These are phyloP conservation scores for Wickerhamomyces ciferrii DNA, from an alignment of 805 yeast species.

Conservation along the genomic window DNA sequence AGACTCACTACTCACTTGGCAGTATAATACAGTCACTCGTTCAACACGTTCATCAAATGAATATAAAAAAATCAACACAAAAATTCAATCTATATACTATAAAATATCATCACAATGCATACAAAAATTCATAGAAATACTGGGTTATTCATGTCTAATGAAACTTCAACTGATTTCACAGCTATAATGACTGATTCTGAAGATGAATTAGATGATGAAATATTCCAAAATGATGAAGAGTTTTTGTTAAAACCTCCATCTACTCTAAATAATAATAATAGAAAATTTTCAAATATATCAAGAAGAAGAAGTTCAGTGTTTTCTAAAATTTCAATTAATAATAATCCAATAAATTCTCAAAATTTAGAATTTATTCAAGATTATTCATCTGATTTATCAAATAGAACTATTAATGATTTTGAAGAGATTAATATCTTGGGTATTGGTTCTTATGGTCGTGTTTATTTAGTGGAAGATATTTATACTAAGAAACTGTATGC, in stretches of 20 bases:
- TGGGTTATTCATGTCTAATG: background rate
- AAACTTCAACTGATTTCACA: background rate
- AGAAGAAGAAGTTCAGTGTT: conserved; percentile 10
- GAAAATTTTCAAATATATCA: background rate
- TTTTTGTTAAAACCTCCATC: conserved; percentile 1
- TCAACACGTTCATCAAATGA: too few relatives aligned
- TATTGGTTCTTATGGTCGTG: conserved; percentile 85
- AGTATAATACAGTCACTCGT: too few relatives aligned
- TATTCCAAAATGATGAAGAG: background rate
- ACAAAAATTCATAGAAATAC: background rate
- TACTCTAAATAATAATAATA: background rate
- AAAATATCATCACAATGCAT: too few relatives aligned
- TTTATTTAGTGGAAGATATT: conserved; percentile 66
- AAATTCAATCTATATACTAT: too few relatives aligned
- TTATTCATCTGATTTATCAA: conserved; percentile 8
- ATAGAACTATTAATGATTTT: conserved; percentile 44
- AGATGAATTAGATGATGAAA: background rate
- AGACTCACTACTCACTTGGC: too few relatives aligned
- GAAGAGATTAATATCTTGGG: conserved; percentile 71
- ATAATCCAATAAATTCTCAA: conserved; percentile 8
- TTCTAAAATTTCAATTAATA: conserved; percentile 12
- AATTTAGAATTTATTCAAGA: conserved; percentile 8
- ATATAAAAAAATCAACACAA: too few relatives aligned
- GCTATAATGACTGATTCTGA: background rate
- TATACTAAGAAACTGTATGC: conserved; percentile 65